These are phyloP conservation scores for Chenopodium album DNA, from an alignment of 148 eudicot genomes.

Conservation along the genomic window DNA sequence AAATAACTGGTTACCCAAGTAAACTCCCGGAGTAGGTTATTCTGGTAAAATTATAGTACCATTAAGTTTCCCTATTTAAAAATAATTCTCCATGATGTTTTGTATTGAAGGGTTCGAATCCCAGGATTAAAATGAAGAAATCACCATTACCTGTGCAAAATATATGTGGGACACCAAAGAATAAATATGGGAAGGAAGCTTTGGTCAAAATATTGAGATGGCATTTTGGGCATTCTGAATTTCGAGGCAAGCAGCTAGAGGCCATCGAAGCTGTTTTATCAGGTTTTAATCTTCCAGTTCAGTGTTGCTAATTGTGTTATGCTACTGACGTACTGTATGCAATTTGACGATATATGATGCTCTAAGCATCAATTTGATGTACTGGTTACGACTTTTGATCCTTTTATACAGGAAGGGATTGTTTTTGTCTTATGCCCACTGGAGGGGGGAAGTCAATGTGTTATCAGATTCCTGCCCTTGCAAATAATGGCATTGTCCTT, in stretches of 20 bases:
- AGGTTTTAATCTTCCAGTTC: slow-evolving; percentile 38
- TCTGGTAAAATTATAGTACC: not conserved
- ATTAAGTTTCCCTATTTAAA: not conserved
- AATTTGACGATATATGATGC: not conserved
- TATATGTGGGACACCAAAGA: slow-evolving; percentile 44
- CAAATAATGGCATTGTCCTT: slow-evolving; percentile 81
- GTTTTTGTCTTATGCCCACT: slow-evolving; percentile 97
- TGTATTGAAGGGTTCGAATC: not conserved
- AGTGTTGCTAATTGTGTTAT: not conserved
- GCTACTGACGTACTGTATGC: not conserved
- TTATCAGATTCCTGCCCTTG: slow-evolving; percentile 85
- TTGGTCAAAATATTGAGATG: slow-evolving; percentile 84
- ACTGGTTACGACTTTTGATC: not conserved
- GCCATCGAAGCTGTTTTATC: slow-evolving; percentile 89
- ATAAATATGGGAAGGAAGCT: slow-evolving; percentile 58
- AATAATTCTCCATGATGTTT: not conserved
- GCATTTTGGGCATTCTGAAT: slow-evolving; percentile 92
- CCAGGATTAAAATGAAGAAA: slow-evolving; percentile 53
- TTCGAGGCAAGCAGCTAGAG: slow-evolving; percentile 85
- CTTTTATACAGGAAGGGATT: slow-evolving; percentile 71
- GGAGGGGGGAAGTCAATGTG: slow-evolving; percentile 99
- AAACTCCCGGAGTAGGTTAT: not conserved
- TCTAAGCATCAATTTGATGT: not conserved
- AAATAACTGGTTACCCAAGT: not conserved
- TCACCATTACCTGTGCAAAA: slow-evolving; percentile 57